Percentiles rank a stretch among this genome's conserved stretches.
These are phyloP conservation scores for Colletotrichum shisoi DNA, from an alignment of 2,329 filamentous ascomycete genomes.

Conservation along the genomic window DNA sequence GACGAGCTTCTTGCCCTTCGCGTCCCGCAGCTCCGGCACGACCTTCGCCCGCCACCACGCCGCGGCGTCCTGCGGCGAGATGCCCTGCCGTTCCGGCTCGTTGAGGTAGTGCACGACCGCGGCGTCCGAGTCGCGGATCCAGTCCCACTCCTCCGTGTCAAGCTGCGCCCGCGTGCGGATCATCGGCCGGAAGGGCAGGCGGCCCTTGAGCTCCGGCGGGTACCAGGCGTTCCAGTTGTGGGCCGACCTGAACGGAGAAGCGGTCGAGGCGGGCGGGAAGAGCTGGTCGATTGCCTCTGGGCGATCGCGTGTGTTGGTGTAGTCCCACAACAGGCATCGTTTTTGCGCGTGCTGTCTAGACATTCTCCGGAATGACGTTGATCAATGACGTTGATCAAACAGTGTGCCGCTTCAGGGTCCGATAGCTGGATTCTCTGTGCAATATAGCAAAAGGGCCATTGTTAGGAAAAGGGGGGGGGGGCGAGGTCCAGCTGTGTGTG, in stretches of 20 bases:
- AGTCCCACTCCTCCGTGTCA: slow-evolving; percentile 50
- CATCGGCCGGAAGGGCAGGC: slow-evolving; percentile 53
- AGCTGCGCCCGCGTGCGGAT: slow-evolving; percentile 51
- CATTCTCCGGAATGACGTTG: neutral
- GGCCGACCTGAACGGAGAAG: slow-evolving; percentile 48
- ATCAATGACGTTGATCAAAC: neutral
- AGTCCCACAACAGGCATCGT: slow-evolving; percentile 55
- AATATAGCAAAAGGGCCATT: neutral
- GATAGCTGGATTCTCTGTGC: no score
- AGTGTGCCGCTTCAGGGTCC: no score
- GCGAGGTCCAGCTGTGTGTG: neutral
- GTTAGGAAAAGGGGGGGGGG: neutral
- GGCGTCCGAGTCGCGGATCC: slow-evolving; percentile 42
- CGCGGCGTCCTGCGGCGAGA: slow-evolving; percentile 49
- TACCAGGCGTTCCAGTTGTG: slow-evolving; percentile 55
- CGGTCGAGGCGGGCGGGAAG: slow-evolving; percentile 38
- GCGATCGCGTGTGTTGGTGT: slow-evolving; percentile 50
- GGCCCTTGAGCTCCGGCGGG: slow-evolving; percentile 48
- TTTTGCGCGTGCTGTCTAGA: slow-evolving; percentile 41
- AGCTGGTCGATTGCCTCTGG: slow-evolving; percentile 50
- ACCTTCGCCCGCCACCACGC: slow-evolving; percentile 51
- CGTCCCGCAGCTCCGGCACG: slow-evolving; percentile 42
- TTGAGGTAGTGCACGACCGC: slow-evolving; percentile 57
- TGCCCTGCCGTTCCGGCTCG: slow-evolving; percentile 53
- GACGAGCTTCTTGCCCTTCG: slow-evolving; percentile 46